Base-by-base conservation (phyloP, 1,284 basidiomycete species). In the Kalmanozyma brasiliensis region DNA sequence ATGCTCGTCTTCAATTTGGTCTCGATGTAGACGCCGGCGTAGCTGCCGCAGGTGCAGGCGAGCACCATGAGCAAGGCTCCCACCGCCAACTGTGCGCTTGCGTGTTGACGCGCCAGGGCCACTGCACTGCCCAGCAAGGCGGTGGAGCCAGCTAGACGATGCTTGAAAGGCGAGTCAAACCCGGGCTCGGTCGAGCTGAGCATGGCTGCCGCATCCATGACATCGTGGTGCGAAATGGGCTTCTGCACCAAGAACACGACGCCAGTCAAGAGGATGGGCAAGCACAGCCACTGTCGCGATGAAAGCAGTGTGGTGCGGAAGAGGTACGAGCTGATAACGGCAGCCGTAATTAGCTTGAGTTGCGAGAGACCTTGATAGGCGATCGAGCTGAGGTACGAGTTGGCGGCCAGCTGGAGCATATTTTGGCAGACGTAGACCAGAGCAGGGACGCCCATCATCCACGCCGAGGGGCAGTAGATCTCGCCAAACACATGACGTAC, bases 281-380 rank as follows among this genome's bases (percentile, higher is more conserved):
- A 32, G 22, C 53, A 68, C 19, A 52, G 13, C 65, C 65, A 68
- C 19, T 68, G 65, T 13, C 53, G 44, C 9, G 11, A 8, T 16
- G 45, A 52, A n/a, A 68, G 49, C 29, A 29, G 26, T 7, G 45
- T 36, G 38, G 46, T 61, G 11, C 53, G 52, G 16, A 62, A 62
- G 6, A 68, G 10, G 16, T 37, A 47, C 23, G 61, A 58, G 30
- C 65, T 62, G 38, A 68, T 58, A 19, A 68, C 10, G 1, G 65
- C 65, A 7, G 65, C 65, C 10, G 65, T 68, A 7, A 68, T 44
- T 17, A 68, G 59, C 36, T 68, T 68, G 40, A 68, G 65, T 19
- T 68, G 65, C 26, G 65, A 68, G 4, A 68, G 41, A 0, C 45
- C 65, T 32, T 68, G 65, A 29, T 68, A 68, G 2, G 58, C 59